Percentiles rank a stretch among this genome's conserved stretches.
These are phyloP conservation scores for Digitaria exilis DNA, from an alignment of 202 grass and related monocot genomes.

Conservation along the genomic window DNA sequence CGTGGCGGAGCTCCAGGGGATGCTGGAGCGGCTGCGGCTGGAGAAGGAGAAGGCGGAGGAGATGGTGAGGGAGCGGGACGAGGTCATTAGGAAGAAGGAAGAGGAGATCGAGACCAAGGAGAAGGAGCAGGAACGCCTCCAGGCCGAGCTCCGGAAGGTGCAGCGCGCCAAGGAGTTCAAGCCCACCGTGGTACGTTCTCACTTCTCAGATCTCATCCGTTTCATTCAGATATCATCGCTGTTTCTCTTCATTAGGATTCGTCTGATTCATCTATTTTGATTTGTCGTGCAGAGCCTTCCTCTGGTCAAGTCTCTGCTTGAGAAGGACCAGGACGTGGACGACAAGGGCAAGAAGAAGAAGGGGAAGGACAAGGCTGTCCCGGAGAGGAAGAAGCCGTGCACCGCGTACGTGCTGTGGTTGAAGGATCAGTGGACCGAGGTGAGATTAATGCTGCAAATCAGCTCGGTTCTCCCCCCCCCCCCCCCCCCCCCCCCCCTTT, in stretches of 20 bases:
- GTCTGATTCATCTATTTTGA: not conserved
- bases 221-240: not conserved
- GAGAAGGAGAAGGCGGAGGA: slow-evolving; percentile 89
- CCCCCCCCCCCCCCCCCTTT: no score
- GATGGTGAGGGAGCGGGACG: slow-evolving; percentile 74
- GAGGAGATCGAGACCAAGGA: slow-evolving; percentile 73
- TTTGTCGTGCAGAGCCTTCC: slow-evolving; percentile 56
- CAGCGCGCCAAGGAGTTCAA: slow-evolving; percentile 92
- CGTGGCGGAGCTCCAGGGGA: slow-evolving; percentile 71
- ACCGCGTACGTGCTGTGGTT: slow-evolving; percentile 74
- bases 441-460: not conserved
- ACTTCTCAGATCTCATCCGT: not conserved
- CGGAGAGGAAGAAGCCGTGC: slow-evolving; percentile 71
- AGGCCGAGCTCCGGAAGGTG: slow-evolving; percentile 76
- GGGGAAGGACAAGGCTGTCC: slow-evolving; percentile 44
- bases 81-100: slow-evolving; percentile 81
- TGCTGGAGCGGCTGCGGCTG: slow-evolving; percentile 73
- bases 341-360: slow-evolving; percentile 72
- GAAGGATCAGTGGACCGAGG: slow-evolving; percentile 87
- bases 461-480: no score
- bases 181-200: slow-evolving; percentile 71
- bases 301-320: slow-evolving; percentile 59
- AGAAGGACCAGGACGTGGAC: slow-evolving; percentile 59
- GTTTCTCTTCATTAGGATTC: not conserved
- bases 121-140: slow-evolving; percentile 64